Evolutionary conservation across 345 rosid genomes (phyloP).

Genomic region (Murraya paniculata): DNA sequence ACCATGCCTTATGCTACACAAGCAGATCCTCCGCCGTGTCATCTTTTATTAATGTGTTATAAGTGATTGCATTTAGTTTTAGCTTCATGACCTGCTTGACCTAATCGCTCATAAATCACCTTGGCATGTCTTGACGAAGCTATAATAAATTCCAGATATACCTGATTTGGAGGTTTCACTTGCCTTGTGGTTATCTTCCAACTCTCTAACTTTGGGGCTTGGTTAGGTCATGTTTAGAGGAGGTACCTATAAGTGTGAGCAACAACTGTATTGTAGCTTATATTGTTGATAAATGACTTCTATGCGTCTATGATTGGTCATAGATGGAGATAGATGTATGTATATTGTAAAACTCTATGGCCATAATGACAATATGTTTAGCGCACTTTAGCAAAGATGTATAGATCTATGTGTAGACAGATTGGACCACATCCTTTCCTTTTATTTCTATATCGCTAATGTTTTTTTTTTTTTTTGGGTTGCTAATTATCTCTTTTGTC

Average conservation of each 20-base stretch:
- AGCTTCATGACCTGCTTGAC: not conserved
- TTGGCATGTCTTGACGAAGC: not conserved
- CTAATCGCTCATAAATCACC: not conserved
- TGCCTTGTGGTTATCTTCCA: not conserved
- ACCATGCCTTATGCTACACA: not conserved
- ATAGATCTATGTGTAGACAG: not conserved
- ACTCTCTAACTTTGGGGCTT: not conserved
- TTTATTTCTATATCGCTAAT: slow-evolving; percentile 23
- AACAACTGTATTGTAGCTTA: not conserved
- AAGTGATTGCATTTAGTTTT: not conserved
- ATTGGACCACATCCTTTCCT: not conserved
- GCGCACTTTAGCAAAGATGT: not conserved
- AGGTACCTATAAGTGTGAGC: not conserved
- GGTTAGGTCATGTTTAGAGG: not conserved
- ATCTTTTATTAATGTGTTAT: not conserved
- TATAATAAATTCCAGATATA: not conserved
- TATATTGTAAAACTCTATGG: not conserved
- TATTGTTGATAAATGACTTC: not conserved
- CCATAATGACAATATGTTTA: not conserved
- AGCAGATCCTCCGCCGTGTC: not conserved
- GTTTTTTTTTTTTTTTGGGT: not conserved
- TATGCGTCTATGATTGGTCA: not conserved
- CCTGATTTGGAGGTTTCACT: not conserved
- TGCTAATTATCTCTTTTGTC: slow-evolving; percentile 10
- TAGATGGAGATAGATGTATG: not conserved